phyloP scores from a whole-genome alignment of 306 rosid species.

The Prunus mume region DNA sequence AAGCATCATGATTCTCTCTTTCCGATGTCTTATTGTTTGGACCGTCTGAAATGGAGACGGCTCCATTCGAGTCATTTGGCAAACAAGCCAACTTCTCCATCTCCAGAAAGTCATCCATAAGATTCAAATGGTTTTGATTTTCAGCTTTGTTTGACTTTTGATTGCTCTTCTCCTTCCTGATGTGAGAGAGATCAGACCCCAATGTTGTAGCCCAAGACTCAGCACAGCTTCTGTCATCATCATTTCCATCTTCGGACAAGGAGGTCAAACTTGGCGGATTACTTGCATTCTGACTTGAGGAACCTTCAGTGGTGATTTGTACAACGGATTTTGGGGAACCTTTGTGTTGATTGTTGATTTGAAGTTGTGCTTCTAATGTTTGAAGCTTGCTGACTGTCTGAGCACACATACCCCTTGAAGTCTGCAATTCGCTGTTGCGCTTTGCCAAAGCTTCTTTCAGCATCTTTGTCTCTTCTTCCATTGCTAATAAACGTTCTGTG shows the following conservation, averaged over 20 bases:
- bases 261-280: conserved; percentile 79
- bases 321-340: conserved; percentile 70
- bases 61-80: conserved; percentile 59
- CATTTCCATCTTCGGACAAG: conserved; percentile 93
- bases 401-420: conserved; percentile 86
- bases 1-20: conserved; percentile 32
- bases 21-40: conserved; percentile 40
- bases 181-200: conserved; percentile 55
- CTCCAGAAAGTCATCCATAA: conserved; percentile 98
- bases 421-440: conserved; percentile 95
- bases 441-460: conserved; percentile 93
- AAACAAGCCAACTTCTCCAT: conserved; percentile 91
- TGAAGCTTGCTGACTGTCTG: conserved; percentile 82
- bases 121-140: conserved; percentile 66
- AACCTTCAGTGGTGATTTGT: conserved; percentile 57
- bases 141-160: conserved; percentile 62
- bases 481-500: conserved; percentile 71
- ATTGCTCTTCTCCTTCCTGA: conserved; percentile 52
- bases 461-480: conserved; percentile 99
- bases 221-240: conserved; percentile 68
- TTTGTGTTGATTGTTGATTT: conserved; percentile 54
- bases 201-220: conserved; percentile 72
- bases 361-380: conserved; percentile 67
- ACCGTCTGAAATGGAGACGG: conserved; percentile 38
- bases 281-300: conserved; percentile 70